Evolutionary conservation across 1,139 yeast genomes (phyloP).

Genomic region (Diutina ranongensis): DNA sequence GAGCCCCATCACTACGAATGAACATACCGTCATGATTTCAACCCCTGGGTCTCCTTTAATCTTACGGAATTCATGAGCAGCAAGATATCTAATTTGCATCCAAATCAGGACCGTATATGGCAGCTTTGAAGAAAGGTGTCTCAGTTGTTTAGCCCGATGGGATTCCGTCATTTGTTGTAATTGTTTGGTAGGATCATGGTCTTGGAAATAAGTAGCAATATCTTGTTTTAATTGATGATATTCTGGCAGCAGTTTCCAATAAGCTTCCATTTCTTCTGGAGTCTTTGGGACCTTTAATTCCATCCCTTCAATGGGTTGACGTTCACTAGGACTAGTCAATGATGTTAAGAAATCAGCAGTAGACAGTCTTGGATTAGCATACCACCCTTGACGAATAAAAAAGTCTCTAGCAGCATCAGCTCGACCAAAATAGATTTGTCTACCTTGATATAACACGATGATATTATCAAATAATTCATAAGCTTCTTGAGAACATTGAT

Average conservation of each 20-base stretch:
- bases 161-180: background rate
- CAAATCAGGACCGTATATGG: background rate
- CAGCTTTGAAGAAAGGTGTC: background rate
- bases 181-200: background rate
- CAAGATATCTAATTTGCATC: background rate
- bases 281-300: slow-evolving; percentile 59
- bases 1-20: background rate
- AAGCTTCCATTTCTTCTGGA: slow-evolving; percentile 52
- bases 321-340: slow-evolving; percentile 62
- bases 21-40: background rate
- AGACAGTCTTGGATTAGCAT: slow-evolving; percentile 40
- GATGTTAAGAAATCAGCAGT: slow-evolving; percentile 70
- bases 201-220: slow-evolving; percentile 15
- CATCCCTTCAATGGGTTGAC: slow-evolving; percentile 41
- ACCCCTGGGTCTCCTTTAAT: background rate
- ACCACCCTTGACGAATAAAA: slow-evolving; percentile 17
- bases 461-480: slow-evolving; percentile 18
- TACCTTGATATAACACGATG: slow-evolving; percentile 17
- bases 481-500: slow-evolving; percentile 20
- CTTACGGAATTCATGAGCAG: background rate
- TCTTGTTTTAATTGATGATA: slow-evolving; percentile 27
- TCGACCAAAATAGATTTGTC: slow-evolving; percentile 17
- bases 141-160: background rate
- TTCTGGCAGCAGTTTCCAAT: slow-evolving; percentile 54
- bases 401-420: slow-evolving; percentile 15